These are phyloP conservation scores for Aspergillus sparsus DNA, from an alignment of 495 filamentous ascomycete species.

Conservation along the genomic window DNA sequence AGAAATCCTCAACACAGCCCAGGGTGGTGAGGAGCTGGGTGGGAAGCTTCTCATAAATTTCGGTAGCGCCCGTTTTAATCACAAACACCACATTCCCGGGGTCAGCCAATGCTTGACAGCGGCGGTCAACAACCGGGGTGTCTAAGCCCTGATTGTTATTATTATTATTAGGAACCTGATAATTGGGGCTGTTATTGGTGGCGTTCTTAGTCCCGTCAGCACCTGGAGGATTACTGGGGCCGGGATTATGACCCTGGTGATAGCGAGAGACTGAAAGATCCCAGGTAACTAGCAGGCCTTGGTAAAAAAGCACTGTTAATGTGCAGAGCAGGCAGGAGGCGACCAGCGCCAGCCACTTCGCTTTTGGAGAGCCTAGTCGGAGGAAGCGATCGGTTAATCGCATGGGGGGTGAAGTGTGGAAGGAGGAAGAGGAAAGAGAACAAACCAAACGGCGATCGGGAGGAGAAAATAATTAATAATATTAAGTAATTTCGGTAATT, in stretches of 20 bases:
- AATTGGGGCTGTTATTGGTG: not conserved
- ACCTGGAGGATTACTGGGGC: not conserved
- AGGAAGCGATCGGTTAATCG: slow-evolving; percentile 10
- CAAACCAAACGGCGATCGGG: not conserved
- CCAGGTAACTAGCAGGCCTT: slow-evolving; percentile 11
- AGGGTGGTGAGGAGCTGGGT: slow-evolving; percentile 56
- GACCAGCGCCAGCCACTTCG: slow-evolving; percentile 20
- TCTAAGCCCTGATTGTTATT: slow-evolving; percentile 6
- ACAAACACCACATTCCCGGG: slow-evolving; percentile 28
- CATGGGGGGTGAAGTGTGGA: not conserved
- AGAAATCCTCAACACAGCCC: slow-evolving; percentile 52
- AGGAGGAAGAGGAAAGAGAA: not conserved
- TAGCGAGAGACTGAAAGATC: slow-evolving; percentile 1
- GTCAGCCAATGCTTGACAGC: slow-evolving; percentile 19
- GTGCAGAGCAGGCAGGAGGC: slow-evolving; percentile 15
- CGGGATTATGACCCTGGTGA: not conserved
- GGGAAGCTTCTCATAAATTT: slow-evolving; percentile 53
- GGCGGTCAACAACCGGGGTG: slow-evolving; percentile 10
- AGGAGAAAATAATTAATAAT: too few species aligned
- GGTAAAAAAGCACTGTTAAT: slow-evolving; percentile 11
- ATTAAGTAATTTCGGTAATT: too few species aligned
- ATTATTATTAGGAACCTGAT: slow-evolving; percentile 3
- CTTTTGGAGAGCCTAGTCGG: slow-evolving; percentile 4
- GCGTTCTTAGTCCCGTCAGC: not conserved
- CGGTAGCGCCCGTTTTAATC: slow-evolving; percentile 59